Evolutionary conservation across 140 eudicot genomes (phyloP).

Genomic region (Bidens hawaiensis): DNA sequence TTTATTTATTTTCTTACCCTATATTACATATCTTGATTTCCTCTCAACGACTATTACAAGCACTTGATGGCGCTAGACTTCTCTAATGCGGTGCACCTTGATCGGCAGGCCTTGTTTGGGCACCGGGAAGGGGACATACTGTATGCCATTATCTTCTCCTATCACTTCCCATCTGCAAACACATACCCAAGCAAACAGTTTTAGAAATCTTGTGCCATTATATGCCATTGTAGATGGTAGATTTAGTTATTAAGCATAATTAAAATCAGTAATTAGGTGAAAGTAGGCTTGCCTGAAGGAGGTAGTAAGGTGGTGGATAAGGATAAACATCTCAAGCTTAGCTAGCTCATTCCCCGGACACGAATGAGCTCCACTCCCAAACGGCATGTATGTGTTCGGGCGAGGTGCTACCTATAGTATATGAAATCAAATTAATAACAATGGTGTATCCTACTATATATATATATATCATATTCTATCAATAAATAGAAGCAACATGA

Average conservation of each 20-base stretch:
- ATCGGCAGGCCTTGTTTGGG: slow-evolving; percentile 69
- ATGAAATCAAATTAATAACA: neutral
- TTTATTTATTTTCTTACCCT: neutral
- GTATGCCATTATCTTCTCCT: slow-evolving; percentile 49
- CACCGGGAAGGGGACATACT: slow-evolving; percentile 71
- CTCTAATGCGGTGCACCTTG: slow-evolving; percentile 17
- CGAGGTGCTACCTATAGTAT: slow-evolving; percentile 55
- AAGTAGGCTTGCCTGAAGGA: slow-evolving; percentile 43
- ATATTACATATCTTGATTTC: neutral
- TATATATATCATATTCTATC: neutral
- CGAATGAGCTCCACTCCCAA: slow-evolving; percentile 82
- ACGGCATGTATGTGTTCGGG: slow-evolving; percentile 78
- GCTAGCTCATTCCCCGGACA: slow-evolving; percentile 94
- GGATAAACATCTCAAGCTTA: slow-evolving; percentile 64
- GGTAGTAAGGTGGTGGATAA: slow-evolving; percentile 67
- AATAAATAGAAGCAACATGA: neutral
- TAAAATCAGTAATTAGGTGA: neutral
- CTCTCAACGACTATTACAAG: neutral
- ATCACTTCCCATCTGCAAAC: slow-evolving; percentile 53
- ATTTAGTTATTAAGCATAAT: too few species aligned
- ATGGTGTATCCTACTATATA: neutral
- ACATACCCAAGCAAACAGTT: neutral
- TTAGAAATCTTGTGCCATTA: neutral
- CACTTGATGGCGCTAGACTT: neutral
- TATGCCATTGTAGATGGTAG: too few species aligned